Evolutionary conservation across 129 eudicot genomes (phyloP).

Genomic region (Chrysanthemum seticuspe): DNA sequence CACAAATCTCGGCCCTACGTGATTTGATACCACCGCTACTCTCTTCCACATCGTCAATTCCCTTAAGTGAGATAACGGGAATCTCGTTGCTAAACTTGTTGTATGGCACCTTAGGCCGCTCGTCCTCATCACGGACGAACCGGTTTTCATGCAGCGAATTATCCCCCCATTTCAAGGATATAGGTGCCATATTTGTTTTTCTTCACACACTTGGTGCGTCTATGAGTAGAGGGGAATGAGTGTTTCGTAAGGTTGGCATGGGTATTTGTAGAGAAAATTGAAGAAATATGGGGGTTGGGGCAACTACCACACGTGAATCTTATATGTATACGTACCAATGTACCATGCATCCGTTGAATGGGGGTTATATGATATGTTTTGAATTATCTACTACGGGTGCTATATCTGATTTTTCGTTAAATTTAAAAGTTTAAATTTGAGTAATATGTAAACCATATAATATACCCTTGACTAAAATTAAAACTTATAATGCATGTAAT

Average conservation of each 20-base stretch:
- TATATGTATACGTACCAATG: too few relatives aligned
- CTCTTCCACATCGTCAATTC: conserved; percentile 43
- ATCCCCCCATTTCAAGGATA: conserved; percentile 37
- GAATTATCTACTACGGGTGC: too few relatives aligned
- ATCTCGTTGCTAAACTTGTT: conserved; percentile 69
- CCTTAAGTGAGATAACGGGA: conserved; percentile 79
- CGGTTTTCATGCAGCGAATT: conserved; percentile 29
- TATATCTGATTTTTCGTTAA: too few relatives aligned
- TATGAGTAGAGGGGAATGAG: background rate
- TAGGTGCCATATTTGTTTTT: conserved; percentile 34
- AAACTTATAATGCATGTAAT: too few relatives aligned
- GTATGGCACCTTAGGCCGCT: conserved; percentile 81
- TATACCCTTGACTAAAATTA: too few relatives aligned
- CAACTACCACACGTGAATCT: conserved; percentile 14
- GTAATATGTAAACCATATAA: too few relatives aligned
- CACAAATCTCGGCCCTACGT: conserved; percentile 55
- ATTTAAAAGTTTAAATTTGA: too few relatives aligned
- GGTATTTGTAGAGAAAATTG: conserved; percentile 29
- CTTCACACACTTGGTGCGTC: background rate
- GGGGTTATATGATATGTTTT: too few relatives aligned
- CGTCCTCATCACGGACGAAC: conserved; percentile 86
- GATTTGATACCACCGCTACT: conserved; percentile 4
- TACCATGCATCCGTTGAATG: conserved; percentile 12
- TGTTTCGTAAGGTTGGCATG: background rate
- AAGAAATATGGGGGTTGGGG: too few relatives aligned